Base-by-base conservation (phyloP, 495 filamentous ascomycete genomes). In the Xylaria sp. region DNA sequence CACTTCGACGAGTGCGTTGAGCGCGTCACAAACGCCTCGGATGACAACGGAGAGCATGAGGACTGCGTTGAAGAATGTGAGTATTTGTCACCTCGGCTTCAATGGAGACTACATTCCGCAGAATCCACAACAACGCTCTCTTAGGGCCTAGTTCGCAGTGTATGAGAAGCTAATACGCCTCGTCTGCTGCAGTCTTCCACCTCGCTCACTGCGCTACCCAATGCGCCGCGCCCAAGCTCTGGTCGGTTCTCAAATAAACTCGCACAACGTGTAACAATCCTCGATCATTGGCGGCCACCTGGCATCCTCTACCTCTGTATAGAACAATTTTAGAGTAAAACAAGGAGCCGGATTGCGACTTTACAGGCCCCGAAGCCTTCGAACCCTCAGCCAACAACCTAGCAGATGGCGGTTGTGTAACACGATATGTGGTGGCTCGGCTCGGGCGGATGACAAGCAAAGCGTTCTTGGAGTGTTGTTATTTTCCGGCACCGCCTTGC, bases 61-160 rank as follows among this genome's bases (percentile, higher is more conserved):
- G 95, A 99, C 86, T 99, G 96, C 77, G 93, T 99, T 73, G 96
- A 99, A 87, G 96, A 99, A 88, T 99, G 96, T 98, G 91, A 85
- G 95, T 89, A 74, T 41, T 58, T 24, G 11, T 31, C 7, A 9
- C 52, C 21, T 6, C 5, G 31, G 5, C 59, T 14, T 40, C 46
- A 40, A 12, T n/a, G 40, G 19, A 35, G 37, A 44, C 3, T 58
- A 19, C 9, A 31, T 35, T 43, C 50, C 14, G 35, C 37, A n/a
- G 29, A 15, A 48, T 58, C 50, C 61, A 24, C 44, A 62, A 11
- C 68, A n/a, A n/a, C 67, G 24, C 7, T 52, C 9, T 14, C 37
- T 67, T n/a, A 17, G 9, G 6, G 14, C 61, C 37, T 72, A 15
- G 52, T 21, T 67, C n/a, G 41, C 33, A 57, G 19, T 6, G 44